phyloP scores from a whole-genome alignment of 2,329 filamentous ascomycete species.

The Albophoma yamanashiensis region DNA sequence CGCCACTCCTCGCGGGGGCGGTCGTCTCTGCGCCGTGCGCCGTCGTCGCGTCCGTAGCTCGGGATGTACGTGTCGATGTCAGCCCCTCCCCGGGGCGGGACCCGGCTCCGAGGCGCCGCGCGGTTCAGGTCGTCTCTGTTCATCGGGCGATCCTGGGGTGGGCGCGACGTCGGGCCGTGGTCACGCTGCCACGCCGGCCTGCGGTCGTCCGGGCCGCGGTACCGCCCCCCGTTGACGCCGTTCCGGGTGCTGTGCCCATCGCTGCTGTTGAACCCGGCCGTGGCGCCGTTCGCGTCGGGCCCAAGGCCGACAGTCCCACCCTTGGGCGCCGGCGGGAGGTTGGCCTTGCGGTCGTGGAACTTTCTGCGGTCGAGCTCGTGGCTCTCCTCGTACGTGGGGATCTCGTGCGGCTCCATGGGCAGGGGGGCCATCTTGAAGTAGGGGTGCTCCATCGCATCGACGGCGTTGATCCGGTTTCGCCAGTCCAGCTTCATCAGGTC shows the following conservation, averaged over 20 bases:
- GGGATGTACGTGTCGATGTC: constrained; percentile 42
- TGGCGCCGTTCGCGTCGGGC: constrained; percentile 36
- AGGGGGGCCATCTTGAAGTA: constrained; percentile 77
- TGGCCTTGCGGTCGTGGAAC: constrained; percentile 75
- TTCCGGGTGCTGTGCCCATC: constrained; percentile 39
- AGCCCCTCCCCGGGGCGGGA: constrained; percentile 17
- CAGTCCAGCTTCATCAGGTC: constrained; percentile 85
- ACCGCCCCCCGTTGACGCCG: constrained; percentile 35
- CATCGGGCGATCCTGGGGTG: constrained; percentile 25
- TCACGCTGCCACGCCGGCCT: constrained; percentile 46
- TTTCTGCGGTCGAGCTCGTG: constrained; percentile 94
- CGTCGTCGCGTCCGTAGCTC: constrained; percentile 28
- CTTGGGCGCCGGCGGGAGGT: constrained; percentile 80
- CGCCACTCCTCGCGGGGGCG: constrained; percentile 16
- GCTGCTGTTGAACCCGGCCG: constrained; percentile 37
- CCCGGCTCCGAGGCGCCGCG: constrained; percentile 20
- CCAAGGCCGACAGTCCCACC: constrained; percentile 80
- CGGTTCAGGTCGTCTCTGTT: constrained; percentile 25
- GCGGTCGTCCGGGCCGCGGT: constrained; percentile 31
- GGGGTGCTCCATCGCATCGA: constrained; percentile 83
- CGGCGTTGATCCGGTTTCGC: constrained; percentile 79
- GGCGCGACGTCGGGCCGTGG: constrained; percentile 38
- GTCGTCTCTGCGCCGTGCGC: constrained; percentile 19
- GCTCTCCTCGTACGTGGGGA: constrained; percentile 88
- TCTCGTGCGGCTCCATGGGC: constrained; percentile 71